Conservation (phyloP, 768 basidiomycete genomes). For the Podaxis sp. region DNA sequence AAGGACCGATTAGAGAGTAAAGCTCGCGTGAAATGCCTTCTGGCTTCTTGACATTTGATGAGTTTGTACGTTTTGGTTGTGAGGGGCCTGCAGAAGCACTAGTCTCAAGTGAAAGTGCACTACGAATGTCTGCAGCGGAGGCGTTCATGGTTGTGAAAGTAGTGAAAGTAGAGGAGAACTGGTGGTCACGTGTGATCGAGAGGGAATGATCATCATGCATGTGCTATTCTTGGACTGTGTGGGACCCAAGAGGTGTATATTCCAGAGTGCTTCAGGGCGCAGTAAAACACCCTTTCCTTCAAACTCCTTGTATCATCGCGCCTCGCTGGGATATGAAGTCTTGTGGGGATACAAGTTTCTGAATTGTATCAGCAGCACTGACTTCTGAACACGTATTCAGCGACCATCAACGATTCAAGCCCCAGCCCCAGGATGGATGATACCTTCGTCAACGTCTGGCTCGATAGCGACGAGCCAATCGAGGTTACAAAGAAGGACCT, state of each 20-base stretch:
- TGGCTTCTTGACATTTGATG: constrained; percentile 55
- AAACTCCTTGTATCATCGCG: not conserved
- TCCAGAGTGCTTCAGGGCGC: not conserved
- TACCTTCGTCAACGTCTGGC: constrained; percentile 42
- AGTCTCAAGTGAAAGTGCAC: constrained; percentile 63
- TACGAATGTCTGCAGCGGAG: constrained; percentile 79
- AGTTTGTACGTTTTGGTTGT: constrained; percentile 35
- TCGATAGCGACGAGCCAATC: constrained; percentile 20
- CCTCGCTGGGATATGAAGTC: not conserved
- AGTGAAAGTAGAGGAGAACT: constrained; percentile 14
- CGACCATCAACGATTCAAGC: not conserved
- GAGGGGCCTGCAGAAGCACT: constrained; percentile 38
- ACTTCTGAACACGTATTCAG: not conserved
- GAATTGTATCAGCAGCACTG: not conserved
- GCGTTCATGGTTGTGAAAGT: constrained; percentile 46
- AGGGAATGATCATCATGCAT: not conserved
- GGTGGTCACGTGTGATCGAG: constrained; percentile 20
- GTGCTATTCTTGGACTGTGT: not conserved
- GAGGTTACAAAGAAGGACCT: constrained; percentile 5
- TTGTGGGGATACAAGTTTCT: not conserved
- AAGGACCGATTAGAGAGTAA: constrained; percentile 92
- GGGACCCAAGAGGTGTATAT: not conserved
- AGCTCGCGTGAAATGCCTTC: constrained; percentile 93
- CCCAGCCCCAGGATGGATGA: constrained; percentile 22
- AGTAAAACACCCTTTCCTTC: not conserved